These are phyloP conservation scores for Oryza australiensis DNA, from an alignment of 176 grass and related monocot species.

Conservation along the genomic window DNA sequence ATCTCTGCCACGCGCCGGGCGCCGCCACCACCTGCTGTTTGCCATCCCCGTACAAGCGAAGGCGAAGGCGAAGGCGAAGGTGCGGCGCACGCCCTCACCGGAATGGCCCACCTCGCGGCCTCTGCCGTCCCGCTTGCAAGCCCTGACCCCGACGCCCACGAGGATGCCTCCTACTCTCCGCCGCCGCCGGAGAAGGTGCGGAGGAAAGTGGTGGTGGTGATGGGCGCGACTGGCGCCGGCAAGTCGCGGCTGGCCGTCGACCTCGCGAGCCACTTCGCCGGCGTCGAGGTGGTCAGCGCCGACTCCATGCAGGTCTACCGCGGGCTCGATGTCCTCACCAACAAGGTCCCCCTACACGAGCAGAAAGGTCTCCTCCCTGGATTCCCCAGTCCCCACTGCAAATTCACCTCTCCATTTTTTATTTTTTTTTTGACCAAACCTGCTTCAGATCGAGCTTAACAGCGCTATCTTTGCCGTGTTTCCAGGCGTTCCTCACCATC, in stretches of 20 bases:
- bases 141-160: conserved; percentile 17
- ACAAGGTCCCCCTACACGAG: conserved; percentile 74
- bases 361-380: conserved; percentile 56
- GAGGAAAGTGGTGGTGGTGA: conserved; percentile 74
- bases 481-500: conserved; percentile 80
- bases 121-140: not conserved
- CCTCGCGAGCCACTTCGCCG: conserved; percentile 64
- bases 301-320: conserved; percentile 97
- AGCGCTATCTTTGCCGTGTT: not conserved
- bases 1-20: too few species aligned
- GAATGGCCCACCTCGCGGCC: conserved; percentile 34
- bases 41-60: not conserved
- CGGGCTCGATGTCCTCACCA: conserved; percentile 84
- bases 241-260: conserved; percentile 91
- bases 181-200: not conserved
- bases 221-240: conserved; percentile 88
- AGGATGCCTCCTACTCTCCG: not conserved
- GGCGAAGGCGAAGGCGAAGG: too few species aligned
- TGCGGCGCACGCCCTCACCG: not conserved
- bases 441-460: not conserved
- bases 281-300: conserved; percentile 77
- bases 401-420: too few species aligned
- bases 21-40: too few species aligned
- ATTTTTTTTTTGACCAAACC: not conserved
- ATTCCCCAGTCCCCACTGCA: not conserved